A percentile compares a stretch with the other conserved stretches of the same genome.
Conservation (phyloP, 164 flowering plant genomes). For the Magnolia changhungtana region DNA sequence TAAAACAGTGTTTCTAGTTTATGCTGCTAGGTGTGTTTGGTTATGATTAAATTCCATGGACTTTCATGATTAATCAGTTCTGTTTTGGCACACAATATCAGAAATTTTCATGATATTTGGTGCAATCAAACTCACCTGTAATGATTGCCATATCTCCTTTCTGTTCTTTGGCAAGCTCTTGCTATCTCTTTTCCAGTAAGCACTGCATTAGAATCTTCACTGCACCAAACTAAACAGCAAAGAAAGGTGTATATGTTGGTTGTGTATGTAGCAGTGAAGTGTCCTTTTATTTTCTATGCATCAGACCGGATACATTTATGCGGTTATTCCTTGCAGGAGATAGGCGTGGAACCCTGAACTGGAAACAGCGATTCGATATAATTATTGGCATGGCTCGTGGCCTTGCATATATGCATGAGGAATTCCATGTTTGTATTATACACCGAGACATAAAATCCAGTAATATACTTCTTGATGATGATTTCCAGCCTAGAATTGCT, state of each 20-base stretch:
- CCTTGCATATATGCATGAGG: slow-evolving; percentile 58
- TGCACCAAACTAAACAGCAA: neutral
- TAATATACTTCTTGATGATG: slow-evolving; percentile 49
- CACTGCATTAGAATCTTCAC: neutral
- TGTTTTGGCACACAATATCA: no score
- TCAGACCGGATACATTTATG: no score
- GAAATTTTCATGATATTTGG: no score
- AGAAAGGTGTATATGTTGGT: neutral
- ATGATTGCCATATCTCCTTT: no score
- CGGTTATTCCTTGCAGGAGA: slow-evolving; percentile 28
- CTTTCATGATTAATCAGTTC: no score
- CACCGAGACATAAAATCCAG: slow-evolving; percentile 61
- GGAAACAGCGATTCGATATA: slow-evolving; percentile 51
- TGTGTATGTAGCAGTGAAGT: no score
- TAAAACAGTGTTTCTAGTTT: no score
- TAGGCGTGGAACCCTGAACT: slow-evolving; percentile 35
- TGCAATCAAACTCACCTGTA: no score
- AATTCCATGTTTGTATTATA: slow-evolving; percentile 49
- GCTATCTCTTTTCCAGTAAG: no score
- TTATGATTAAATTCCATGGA: no score
- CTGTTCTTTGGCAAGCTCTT: no score
- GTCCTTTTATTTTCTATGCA: neutral
- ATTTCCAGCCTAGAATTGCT: slow-evolving; percentile 52
- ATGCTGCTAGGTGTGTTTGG: no score
- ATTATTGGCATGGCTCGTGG: slow-evolving; percentile 55